These are phyloP conservation scores for Paspalum vaginatum DNA, from an alignment of 176 grass and related monocot genomes.

Conservation along the genomic window DNA sequence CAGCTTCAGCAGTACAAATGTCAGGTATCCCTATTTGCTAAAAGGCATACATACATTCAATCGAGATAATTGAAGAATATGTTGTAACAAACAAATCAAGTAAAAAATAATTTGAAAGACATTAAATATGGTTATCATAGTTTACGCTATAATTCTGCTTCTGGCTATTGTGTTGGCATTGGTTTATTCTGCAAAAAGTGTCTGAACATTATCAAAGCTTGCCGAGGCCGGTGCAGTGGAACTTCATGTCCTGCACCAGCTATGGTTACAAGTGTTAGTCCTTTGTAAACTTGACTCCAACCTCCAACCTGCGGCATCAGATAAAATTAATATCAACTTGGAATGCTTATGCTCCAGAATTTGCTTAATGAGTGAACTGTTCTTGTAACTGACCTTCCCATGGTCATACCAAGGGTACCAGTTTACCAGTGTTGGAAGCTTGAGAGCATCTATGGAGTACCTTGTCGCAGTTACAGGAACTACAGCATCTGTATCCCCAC, in stretches of 20 bases:
- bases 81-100: slow-evolving; percentile 47
- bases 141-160: slow-evolving; percentile 46
- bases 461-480: slow-evolving; percentile 95
- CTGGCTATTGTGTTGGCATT: slow-evolving; percentile 52
- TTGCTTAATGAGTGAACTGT: slow-evolving; percentile 3
- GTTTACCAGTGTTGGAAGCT: slow-evolving; percentile 70
- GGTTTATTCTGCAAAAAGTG: slow-evolving; percentile 65
- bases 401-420: slow-evolving; percentile 92
- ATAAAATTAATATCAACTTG: background rate
- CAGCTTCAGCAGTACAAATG: slow-evolving; percentile 42
- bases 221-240: slow-evolving; percentile 63
- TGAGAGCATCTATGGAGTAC: slow-evolving; percentile 86
- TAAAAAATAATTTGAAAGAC: slow-evolving; percentile 42
- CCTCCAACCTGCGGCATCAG: slow-evolving; percentile 79
- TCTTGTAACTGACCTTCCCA: slow-evolving; percentile 65
- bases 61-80: slow-evolving; percentile 47
- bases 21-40: slow-evolving; percentile 53
- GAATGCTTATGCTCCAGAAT: background rate
- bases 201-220: slow-evolving; percentile 71
- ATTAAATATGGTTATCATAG: slow-evolving; percentile 8
- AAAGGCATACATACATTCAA: slow-evolving; percentile 50
- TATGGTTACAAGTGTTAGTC: slow-evolving; percentile 80
- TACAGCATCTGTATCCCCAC: slow-evolving; percentile 96
- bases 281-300: slow-evolving; percentile 91
- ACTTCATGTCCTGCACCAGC: slow-evolving; percentile 82